Conservation (phyloP, 1,284 basidiomycete genomes). For the Rhodotorula sp. region DNA sequence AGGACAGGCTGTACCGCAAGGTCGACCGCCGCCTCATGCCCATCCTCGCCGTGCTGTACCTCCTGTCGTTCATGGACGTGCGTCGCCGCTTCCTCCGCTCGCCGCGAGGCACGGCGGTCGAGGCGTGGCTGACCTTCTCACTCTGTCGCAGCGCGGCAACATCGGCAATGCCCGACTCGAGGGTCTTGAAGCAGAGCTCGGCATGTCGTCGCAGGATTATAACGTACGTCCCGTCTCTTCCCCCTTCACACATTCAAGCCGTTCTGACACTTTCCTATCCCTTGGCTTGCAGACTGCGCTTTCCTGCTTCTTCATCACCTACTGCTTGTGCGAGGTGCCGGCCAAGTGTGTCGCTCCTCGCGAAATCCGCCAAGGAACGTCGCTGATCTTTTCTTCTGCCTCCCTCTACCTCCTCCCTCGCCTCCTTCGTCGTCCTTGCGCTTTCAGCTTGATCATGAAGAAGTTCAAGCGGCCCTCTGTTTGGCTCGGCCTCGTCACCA, state of each 20-base stretch:
- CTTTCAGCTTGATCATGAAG: conserved; percentile 57
- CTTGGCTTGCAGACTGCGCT: conserved; percentile 13
- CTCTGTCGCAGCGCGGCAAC: background rate
- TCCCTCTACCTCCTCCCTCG: background rate
- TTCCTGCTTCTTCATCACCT: conserved; percentile 35
- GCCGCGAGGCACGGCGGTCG: background rate
- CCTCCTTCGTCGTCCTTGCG: background rate
- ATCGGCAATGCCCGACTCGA: conserved; percentile 23
- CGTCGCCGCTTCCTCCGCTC: background rate
- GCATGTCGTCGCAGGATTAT: conserved; percentile 40
- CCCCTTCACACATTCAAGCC: background rate
- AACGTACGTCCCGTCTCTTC: conserved; percentile 9
- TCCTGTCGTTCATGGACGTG: conserved; percentile 18
- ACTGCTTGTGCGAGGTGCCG: conserved; percentile 25
- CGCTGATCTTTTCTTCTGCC: background rate
- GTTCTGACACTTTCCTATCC: background rate
- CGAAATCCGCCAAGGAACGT: background rate
- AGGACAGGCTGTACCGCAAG: conserved; percentile 64
- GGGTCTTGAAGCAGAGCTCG: conserved; percentile 39
- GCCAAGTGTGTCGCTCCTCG: conserved; percentile 3
- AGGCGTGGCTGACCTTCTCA: too few relatives aligned
- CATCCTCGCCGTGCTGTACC: conserved; percentile 29
- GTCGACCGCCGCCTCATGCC: conserved; percentile 38
- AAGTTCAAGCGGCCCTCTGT: conserved; percentile 58
- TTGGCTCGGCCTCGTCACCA: conserved; percentile 58